Evolutionary conservation across 805 yeast genomes (phyloP).

Genomic region (Metschnikowia noctiluminum): DNA sequence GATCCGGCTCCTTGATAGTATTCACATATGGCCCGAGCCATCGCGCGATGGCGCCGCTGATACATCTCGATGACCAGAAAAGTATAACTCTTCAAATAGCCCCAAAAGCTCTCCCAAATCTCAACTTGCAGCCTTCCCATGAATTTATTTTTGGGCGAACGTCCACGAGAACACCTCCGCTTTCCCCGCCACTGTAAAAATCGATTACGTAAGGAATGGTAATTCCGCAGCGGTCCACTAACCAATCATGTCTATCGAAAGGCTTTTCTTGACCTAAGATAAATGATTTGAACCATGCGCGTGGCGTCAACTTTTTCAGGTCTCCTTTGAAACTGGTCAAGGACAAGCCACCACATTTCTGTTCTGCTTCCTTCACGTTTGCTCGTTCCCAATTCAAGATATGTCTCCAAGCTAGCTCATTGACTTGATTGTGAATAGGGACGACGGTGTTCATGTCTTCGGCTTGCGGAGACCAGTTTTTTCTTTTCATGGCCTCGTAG

Average conservation of each 20-base stretch:
- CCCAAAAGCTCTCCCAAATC: conserved; percentile 64
- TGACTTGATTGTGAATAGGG: conserved; percentile 91
- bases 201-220: conserved; percentile 89
- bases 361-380: conserved; percentile 44
- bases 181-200: conserved; percentile 52
- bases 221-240: conserved; percentile 77
- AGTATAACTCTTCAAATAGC: conserved; percentile 8
- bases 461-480: conserved; percentile 80
- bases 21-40: no score
- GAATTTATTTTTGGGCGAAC: conserved; percentile 89
- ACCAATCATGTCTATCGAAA: conserved; percentile 97
- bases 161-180: conserved; percentile 70
- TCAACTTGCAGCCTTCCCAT: conserved; percentile 73
- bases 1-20: no score
- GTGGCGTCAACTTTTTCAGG: conserved; percentile 78
- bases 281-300: conserved; percentile 67
- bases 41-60: no score
- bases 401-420: conserved; percentile 88
- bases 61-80: no score
- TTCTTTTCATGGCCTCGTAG: conserved; percentile 89
- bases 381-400: conserved; percentile 77
- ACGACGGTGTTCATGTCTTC: conserved; percentile 86
- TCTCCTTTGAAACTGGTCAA: conserved; percentile 88
- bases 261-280: conserved; percentile 72
- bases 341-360: conserved; percentile 76